Conservation (phyloP, 441 rosid genomes). For the Gossypium lobatum region DNA sequence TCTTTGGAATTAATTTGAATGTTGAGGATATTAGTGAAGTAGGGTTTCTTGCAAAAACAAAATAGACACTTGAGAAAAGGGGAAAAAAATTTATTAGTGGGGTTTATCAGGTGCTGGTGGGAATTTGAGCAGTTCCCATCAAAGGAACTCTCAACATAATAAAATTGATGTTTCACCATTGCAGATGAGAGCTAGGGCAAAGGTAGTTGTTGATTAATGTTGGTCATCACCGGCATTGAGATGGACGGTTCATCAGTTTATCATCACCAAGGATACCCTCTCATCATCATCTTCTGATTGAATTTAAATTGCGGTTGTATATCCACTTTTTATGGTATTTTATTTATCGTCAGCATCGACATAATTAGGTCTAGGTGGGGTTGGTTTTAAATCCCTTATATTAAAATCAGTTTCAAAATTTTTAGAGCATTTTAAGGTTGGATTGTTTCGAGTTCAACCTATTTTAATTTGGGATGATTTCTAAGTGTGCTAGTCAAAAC, state of each 20-base stretch:
- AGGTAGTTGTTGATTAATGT: not conserved
- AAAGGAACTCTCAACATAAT: not conserved
- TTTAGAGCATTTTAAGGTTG: too few species aligned
- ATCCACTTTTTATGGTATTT: too few species aligned
- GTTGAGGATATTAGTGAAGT: not conserved
- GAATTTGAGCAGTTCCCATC: conserved; percentile 9
- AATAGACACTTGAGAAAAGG: not conserved
- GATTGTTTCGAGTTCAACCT: too few species aligned
- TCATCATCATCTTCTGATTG: not conserved
- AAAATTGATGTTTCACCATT: not conserved
- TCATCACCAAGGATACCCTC: not conserved
- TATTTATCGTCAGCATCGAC: too few species aligned
- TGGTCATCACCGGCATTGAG: not conserved
- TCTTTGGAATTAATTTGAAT: not conserved
- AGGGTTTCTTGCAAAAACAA: not conserved
- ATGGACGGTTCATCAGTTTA: not conserved
- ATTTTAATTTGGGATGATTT: too few species aligned
- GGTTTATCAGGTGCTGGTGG: conserved; percentile 9
- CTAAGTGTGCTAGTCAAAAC: too few species aligned
- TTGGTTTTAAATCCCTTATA: too few species aligned
- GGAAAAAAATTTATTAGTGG: not conserved
- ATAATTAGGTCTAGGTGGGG: not conserved
- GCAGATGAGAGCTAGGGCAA: not conserved
- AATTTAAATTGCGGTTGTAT: too few species aligned
- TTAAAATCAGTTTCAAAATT: too few species aligned